phyloP scores from a whole-genome alignment of 2,329 filamentous ascomycete genomes.

The Fusarium caatingaense region DNA sequence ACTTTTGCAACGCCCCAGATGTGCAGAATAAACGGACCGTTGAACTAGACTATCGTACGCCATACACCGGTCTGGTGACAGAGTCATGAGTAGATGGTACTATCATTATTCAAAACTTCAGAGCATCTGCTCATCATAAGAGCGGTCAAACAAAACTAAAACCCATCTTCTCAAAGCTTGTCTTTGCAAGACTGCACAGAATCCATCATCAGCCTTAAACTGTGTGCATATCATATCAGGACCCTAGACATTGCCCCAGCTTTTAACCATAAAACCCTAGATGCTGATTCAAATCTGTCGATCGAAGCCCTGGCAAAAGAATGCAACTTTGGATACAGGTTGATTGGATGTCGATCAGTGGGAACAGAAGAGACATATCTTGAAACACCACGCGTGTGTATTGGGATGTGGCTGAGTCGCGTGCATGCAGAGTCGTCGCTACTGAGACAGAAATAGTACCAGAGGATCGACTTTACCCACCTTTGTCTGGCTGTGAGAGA shows the following conservation, averaged over 20 bases:
- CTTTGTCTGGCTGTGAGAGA: conserved; percentile 8
- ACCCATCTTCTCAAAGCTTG: not conserved
- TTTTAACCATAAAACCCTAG: not conserved
- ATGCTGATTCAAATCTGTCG: not conserved
- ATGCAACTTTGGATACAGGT: conserved; percentile 3
- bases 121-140: conserved; percentile 11
- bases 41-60: not conserved
- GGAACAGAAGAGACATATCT: conserved; percentile 18
- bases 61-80: conserved; percentile 7
- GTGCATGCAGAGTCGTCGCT: conserved; percentile 11
- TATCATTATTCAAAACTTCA: not conserved
- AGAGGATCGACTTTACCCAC: not conserved
- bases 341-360: conserved; percentile 18
- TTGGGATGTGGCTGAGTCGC: conserved; percentile 30
- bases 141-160: conserved; percentile 14
- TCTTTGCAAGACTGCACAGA: too few species aligned
- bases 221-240: conserved; percentile 1
- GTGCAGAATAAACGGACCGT: conserved; percentile 14
- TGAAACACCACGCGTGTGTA: conserved; percentile 31
- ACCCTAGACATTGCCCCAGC: not conserved
- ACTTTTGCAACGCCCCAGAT: conserved; percentile 7
- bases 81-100: conserved; percentile 10
- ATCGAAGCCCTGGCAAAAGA: conserved; percentile 7
- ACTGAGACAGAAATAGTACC: conserved; percentile 35
- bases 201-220: not conserved